Base-by-base conservation (phyloP, 345 rosid species). In the Bruguiera parviflora region DNA sequence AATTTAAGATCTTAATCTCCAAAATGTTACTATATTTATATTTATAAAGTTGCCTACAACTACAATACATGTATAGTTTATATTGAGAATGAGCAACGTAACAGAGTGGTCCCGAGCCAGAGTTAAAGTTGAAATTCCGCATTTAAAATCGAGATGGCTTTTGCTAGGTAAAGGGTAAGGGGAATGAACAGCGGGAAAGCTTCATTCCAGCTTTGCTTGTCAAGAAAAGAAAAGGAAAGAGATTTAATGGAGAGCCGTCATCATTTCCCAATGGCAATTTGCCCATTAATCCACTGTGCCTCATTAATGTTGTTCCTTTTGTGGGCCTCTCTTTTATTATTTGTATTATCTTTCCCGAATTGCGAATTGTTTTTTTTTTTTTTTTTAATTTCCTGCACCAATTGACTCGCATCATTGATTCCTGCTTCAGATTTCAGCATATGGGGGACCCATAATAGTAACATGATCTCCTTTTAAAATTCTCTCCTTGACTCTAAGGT, bases 231-330 rank as follows among this genome's bases (percentile, higher is more conserved):
- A 65, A 65, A 73, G 56, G 16, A 58, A 75, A 71, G 59, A 67
- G 58, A 68, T 57, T 58, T 32, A 37, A 22, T 35, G 52, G 66
- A 74, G 61, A 55, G 82, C 81, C 80, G 86, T 87, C 78, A 89
- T 89, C 83, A 84, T 86, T 74, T 76, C 83, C 70, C 74, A 0
- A 73, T 73, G 66, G 56, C 80, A 79, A 78, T 13, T 73, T 71
- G 49, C 25, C 58, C 58, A 64, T 57, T n/a, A 65, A 79, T 71
- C 87, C 87, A 81, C 82, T 74, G 80, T 73, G 65, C 69, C 80
- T 80, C 80, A 80, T 78, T 75, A 84, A 87, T 82, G 77, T 65
- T 81, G 79, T 80, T 84, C 73, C 79, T 77, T 73, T 69, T 68
- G 96, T 84, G 91, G 92, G 85, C 81, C 92, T 66, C 58, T n/a